Conservation (phyloP, 768 basidiomycete genomes). For the Termitomyces sp. region DNA sequence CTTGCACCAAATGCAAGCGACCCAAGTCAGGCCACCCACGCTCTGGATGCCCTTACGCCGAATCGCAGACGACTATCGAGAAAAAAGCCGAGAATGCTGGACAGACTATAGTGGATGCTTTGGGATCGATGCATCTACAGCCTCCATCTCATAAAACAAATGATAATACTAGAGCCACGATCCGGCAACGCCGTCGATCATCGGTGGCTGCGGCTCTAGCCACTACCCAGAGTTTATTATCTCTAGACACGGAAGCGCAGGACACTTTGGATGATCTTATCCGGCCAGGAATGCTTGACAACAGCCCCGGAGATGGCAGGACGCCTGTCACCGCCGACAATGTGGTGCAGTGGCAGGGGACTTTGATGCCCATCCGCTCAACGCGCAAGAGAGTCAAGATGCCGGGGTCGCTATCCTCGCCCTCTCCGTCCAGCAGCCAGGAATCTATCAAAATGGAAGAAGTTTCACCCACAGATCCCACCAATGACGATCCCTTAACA, state of each 20-base stretch:
- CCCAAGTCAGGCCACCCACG: constrained; percentile 60
- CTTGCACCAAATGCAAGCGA: constrained; percentile 53
- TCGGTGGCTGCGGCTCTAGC: constrained; percentile 25
- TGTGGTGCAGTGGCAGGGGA: constrained; percentile 36
- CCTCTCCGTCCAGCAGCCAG: constrained; percentile 42
- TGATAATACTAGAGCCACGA: constrained; percentile 29
- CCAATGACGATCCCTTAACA: not conserved
- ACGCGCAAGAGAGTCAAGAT: constrained; percentile 32
- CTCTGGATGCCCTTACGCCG: constrained; percentile 52
- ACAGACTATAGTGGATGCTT: constrained; percentile 35
- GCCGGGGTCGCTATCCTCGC: constrained; percentile 55
- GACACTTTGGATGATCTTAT: constrained; percentile 45
- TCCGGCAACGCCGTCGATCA: constrained; percentile 30
- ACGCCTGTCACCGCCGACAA: constrained; percentile 25
- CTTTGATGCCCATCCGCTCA: constrained; percentile 20
- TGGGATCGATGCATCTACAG: constrained; percentile 45
- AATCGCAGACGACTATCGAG: constrained; percentile 21
- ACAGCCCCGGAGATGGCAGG: constrained; percentile 11
- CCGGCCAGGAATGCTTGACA: constrained; percentile 40
- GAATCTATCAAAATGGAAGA: constrained; percentile 15
- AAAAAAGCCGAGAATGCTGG: constrained; percentile 13
- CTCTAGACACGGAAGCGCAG: constrained; percentile 45
- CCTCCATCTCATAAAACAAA: constrained; percentile 23
- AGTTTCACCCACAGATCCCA: not conserved
- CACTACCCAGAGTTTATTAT: constrained; percentile 42